These are phyloP conservation scores for Durusdinium trenchii DNA, from an alignment of 73 alveolate genomes.

Conservation along the genomic window DNA sequence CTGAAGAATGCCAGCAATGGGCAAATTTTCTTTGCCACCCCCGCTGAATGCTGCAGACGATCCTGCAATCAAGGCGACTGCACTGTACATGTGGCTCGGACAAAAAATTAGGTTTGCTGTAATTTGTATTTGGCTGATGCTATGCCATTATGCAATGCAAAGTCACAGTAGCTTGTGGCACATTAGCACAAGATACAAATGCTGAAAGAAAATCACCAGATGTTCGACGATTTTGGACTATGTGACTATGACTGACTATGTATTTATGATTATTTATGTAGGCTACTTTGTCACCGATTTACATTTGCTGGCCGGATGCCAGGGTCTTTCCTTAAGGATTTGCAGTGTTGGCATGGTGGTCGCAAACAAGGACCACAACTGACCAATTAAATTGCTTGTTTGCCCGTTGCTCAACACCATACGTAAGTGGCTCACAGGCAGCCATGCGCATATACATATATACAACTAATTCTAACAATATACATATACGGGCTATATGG, in stretches of 20 bases:
- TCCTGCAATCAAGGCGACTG: conserved; percentile 76
- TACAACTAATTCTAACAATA: no score
- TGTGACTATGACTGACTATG: not conserved
- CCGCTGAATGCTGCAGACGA: conserved; percentile 35
- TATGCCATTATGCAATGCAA: no score
- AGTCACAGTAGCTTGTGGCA: no score
- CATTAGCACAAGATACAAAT: not conserved
- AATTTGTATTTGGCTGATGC: no score
- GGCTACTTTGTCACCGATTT: not conserved
- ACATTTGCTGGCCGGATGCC: not conserved
- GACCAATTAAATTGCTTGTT: no score
- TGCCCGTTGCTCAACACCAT: no score
- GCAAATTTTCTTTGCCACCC: conserved; percentile 33
- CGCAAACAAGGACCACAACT: conserved; percentile 65
- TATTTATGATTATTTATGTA: not conserved
- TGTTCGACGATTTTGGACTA: not conserved
- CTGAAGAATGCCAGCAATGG: not conserved
- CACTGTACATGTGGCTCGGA: conserved; percentile 52
- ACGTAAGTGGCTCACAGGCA: no score
- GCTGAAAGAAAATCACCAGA: no score
- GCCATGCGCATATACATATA: no score
- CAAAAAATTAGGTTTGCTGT: no score
- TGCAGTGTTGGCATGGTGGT: conserved; percentile 95
- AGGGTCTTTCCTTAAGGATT: not conserved
- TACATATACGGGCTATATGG: no score